phyloP scores from a whole-genome alignment of 2,329 filamentous ascomycete species.

The Pseudogymnoascus sp. region DNA sequence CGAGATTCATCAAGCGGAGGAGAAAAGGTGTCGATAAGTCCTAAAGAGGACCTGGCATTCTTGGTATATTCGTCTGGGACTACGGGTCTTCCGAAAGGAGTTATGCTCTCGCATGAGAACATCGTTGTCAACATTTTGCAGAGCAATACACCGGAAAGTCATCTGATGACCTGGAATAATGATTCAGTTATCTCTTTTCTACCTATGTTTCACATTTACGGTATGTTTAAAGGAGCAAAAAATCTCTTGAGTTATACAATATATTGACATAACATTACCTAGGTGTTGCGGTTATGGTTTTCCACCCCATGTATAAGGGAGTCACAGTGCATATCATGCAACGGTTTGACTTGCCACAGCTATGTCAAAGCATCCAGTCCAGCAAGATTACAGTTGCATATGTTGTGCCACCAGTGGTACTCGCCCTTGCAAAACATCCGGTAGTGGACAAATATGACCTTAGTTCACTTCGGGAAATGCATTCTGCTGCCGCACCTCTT shows the following conservation, averaged over 20 bases:
- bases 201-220: constrained; percentile 74
- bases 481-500: constrained; percentile 75
- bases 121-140: constrained; percentile 30
- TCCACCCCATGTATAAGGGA: background rate
- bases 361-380: background rate
- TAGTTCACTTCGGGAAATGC: constrained; percentile 69
- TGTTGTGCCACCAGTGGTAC: constrained; percentile 72
- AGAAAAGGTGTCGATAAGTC: background rate
- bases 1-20: background rate
- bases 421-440: constrained; percentile 71
- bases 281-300: background rate
- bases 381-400: constrained; percentile 60
- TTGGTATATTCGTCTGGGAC: constrained; percentile 82
- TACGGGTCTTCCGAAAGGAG: constrained; percentile 77
- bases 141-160: constrained; percentile 16
- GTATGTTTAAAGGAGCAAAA: background rate
- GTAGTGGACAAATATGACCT: constrained; percentile 71
- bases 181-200: constrained; percentile 69
- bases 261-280: background rate
- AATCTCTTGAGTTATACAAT: background rate
- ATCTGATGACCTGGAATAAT: constrained; percentile 47
- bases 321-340: background rate
- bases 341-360: background rate
- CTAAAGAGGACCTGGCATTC: constrained; percentile 45
- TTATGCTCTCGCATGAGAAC: constrained; percentile 45